phyloP scores from a whole-genome alignment of 495 filamentous ascomycete species.

The Sphaerosporella brunnea region DNA sequence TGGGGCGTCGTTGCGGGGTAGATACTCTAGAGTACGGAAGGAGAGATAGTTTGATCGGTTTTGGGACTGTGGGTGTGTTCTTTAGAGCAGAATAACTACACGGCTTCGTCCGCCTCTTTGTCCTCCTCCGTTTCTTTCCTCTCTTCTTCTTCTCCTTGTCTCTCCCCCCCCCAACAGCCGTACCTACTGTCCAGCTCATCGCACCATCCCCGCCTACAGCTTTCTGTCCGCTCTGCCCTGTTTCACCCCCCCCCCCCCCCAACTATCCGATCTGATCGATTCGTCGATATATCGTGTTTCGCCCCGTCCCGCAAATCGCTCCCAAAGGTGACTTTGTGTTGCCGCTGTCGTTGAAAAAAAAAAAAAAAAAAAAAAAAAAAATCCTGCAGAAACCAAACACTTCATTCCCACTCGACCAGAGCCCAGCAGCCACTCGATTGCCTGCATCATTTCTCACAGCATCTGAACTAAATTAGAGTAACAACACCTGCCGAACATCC shows the following conservation, averaged over 20 bases:
- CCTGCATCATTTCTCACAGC: background rate
- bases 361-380: background rate
- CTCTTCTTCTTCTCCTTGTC: background rate
- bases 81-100: background rate
- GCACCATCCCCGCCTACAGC: too few species aligned
- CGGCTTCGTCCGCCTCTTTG: background rate
- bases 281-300: background rate
- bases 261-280: background rate
- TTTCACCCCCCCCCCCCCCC: background rate
- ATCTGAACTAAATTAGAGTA: background rate
- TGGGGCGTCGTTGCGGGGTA: background rate
- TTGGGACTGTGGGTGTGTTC: too few species aligned
- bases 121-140: background rate
- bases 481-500: background rate
- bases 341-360: too few species aligned
- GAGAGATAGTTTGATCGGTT: too few species aligned
- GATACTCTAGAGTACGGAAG: background rate
- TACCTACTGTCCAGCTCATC: background rate
- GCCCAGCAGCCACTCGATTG: background rate
- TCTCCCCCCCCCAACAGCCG: background rate
- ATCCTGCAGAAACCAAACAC: background rate
- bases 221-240: too few species aligned
- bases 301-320: background rate
- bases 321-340: background rate
- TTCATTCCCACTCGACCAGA: background rate